phyloP scores from a whole-genome alignment of 2,329 filamentous ascomycete genomes.

The Reticulascus tulasneorum region DNA sequence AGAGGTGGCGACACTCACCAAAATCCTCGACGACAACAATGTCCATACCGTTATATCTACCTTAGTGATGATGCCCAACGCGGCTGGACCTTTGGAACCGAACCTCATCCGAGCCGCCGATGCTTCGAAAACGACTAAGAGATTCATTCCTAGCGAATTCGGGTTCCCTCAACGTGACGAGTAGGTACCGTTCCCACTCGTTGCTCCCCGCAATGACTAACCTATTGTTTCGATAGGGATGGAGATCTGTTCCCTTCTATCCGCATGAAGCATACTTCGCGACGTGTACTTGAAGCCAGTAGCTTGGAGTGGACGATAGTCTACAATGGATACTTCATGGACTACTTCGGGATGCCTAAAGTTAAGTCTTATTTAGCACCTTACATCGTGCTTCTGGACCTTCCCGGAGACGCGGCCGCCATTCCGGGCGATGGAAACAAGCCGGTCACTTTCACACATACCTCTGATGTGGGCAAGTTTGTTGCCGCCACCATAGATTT shows the following conservation, averaged over 20 bases:
- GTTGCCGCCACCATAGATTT: constrained; percentile 35
- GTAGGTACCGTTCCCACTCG: no score
- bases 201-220: no score
- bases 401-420: constrained; percentile 37
- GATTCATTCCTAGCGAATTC: constrained; percentile 40
- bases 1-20: constrained; percentile 15
- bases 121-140: constrained; percentile 28
- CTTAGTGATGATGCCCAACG: constrained; percentile 26
- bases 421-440: constrained; percentile 44
- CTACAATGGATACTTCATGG: constrained; percentile 39
- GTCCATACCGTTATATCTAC: constrained; percentile 41
- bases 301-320: constrained; percentile 34
- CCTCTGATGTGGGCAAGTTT: constrained; percentile 43
- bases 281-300: no score
- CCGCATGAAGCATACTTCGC: no score
- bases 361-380: constrained; percentile 33
- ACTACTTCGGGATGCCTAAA: constrained; percentile 37
- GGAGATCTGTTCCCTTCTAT: no score
- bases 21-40: constrained; percentile 27
- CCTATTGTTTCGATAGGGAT: no score
- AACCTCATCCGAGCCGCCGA: constrained; percentile 40
- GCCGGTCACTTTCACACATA: constrained; percentile 42
- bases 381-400: constrained; percentile 37
- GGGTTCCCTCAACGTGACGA: constrained; percentile 27
- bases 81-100: constrained; percentile 27